These are phyloP conservation scores for Yarrowia alimentaria DNA, from an alignment of 805 yeast genomes.

Conservation along the genomic window DNA sequence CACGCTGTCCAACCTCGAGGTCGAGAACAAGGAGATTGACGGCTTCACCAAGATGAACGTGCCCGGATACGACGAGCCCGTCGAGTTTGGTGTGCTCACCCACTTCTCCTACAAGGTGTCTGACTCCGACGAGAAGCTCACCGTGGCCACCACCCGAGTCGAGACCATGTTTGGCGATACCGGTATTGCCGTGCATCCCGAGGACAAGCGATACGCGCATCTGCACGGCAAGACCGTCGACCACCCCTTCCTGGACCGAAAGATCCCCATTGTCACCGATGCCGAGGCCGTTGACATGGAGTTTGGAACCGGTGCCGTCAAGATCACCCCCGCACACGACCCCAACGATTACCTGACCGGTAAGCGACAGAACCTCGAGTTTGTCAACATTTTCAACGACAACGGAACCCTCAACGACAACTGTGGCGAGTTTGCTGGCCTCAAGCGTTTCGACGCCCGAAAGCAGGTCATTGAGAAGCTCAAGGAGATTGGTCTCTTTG, in stretches of 20 bases:
- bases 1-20: slow-evolving; percentile 94
- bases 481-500: slow-evolving; percentile 67
- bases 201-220: slow-evolving; percentile 88
- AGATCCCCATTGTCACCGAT: slow-evolving; percentile 85
- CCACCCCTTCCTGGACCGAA: slow-evolving; percentile 86
- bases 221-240: slow-evolving; percentile 88
- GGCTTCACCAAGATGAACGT: slow-evolving; percentile 79
- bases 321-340: slow-evolving; percentile 98
- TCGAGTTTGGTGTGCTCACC: slow-evolving; percentile 97
- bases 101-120: slow-evolving; percentile 90
- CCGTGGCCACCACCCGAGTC: slow-evolving; percentile 98
- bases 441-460: slow-evolving; percentile 95
- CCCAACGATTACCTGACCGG: slow-evolving; percentile 96
- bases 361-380: slow-evolving; percentile 85
- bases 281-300: slow-evolving; percentile 97
- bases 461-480: slow-evolving; percentile 74
- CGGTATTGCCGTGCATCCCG: slow-evolving; percentile 96
- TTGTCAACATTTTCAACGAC: slow-evolving; percentile 87
- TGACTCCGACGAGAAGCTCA: slow-evolving; percentile 75
- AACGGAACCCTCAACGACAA: slow-evolving; percentile 86
- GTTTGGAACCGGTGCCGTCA: slow-evolving; percentile 99
- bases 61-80: slow-evolving; percentile 85
- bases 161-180: slow-evolving; percentile 98
- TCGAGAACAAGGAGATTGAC: slow-evolving; percentile 83
- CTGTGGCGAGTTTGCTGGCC: slow-evolving; percentile 91